Percentiles rank a stretch among this genome's conserved stretches.
Conservation (phyloP, 305 asterid genomes). For the Fraxinus albicans region DNA sequence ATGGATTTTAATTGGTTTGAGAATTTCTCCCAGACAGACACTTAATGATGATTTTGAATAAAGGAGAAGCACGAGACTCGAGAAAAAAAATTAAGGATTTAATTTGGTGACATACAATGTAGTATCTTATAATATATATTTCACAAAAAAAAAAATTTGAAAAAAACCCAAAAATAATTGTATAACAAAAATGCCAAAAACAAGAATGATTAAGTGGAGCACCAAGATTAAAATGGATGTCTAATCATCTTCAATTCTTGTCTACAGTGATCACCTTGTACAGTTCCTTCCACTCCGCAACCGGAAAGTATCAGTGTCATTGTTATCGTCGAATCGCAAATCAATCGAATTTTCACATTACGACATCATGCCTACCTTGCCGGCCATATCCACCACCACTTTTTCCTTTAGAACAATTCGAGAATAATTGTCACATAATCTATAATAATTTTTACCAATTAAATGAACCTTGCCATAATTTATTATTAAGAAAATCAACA, state of each 20-base stretch:
- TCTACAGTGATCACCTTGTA: not conserved
- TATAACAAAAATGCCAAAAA: not conserved
- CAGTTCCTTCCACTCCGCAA: constrained; percentile 4
- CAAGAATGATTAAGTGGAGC: not conserved
- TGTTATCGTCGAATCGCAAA: not conserved
- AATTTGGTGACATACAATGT: not conserved
- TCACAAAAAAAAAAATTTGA: not conserved
- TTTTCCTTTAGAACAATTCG: not conserved
- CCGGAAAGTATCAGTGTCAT: not conserved
- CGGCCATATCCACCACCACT: not conserved
- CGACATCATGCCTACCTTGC: not conserved
- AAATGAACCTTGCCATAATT: not conserved
- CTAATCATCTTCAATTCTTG: constrained; percentile 1
- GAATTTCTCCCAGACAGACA: no score
- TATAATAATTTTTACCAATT: not conserved
- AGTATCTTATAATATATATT: not conserved
- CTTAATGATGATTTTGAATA: not conserved
- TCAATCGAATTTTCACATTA: not conserved
- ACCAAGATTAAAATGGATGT: not conserved
- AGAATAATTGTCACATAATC: not conserved
- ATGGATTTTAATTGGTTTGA: no score
- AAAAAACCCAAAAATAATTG: not conserved
- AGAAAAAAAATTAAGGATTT: no score
- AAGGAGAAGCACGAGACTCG: not conserved
- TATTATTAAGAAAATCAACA: not conserved